These are phyloP conservation scores for Speleostelium caveatum DNA, from an alignment of 78 protist species.

Conservation along the genomic window DNA sequence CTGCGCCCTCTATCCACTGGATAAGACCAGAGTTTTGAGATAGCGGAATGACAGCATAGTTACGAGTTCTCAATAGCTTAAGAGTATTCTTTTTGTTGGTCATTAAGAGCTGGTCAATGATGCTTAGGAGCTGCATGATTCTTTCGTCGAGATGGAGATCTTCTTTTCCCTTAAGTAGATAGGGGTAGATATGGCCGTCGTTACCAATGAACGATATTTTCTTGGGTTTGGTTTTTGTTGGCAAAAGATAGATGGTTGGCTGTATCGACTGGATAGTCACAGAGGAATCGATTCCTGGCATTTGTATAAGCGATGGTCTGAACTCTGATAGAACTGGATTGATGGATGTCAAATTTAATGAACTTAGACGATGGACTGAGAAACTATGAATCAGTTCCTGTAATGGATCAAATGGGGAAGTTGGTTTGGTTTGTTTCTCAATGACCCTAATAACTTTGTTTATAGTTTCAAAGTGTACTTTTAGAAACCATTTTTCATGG, in stretches of 20 bases:
- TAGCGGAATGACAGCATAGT: constrained; percentile 92
- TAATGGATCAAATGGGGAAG: constrained; percentile 22
- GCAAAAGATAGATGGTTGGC: constrained; percentile 61
- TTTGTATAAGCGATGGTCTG: constrained; percentile 7
- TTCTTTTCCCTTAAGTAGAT: constrained; percentile 92
- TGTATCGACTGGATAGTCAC: constrained; percentile 53
- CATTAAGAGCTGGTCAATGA: constrained; percentile 76
- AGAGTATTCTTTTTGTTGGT: constrained; percentile 16
- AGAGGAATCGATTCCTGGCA: constrained; percentile 48
- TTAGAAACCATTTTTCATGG: constrained; percentile 68
- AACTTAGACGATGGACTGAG: not conserved
- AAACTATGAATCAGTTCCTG: constrained; percentile 43
- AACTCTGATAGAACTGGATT: constrained; percentile 34
- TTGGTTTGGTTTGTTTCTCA: constrained; percentile 49
- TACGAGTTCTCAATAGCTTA: constrained; percentile 69
- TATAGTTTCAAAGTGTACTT: constrained; percentile 29
- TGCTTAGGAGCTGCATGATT: constrained; percentile 90
- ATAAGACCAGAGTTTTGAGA: constrained; percentile 88
- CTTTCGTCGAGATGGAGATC: constrained; percentile 95
- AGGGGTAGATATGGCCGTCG: constrained; percentile 86
- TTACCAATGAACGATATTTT: constrained; percentile 82
- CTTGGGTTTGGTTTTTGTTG: constrained; percentile 94
- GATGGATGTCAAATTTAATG: not conserved
- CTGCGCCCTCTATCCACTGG: constrained; percentile 92
- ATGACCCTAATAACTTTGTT: constrained; percentile 14